Base-by-base conservation (phyloP, 345 rosid species). In the Brassica napus region DNA sequence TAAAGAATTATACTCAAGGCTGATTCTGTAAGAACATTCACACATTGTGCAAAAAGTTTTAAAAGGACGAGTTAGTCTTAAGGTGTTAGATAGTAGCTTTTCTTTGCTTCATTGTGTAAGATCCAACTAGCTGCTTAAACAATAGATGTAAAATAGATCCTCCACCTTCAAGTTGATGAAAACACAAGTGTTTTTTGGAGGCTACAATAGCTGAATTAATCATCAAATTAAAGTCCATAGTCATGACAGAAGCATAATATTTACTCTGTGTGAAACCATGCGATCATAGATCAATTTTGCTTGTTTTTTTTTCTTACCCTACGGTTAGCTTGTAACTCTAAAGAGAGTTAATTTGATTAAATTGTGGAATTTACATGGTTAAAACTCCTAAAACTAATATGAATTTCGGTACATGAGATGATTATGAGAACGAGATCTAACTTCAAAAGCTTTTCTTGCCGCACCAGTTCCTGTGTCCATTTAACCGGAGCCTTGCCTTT, bases 401-500 rank as follows among this genome's bases (percentile, higher is more conserved):
- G n/a, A 24, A 14, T 3, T 66, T 15, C 23, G 5, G 31, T 35
- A 54, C 72, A 34, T 54, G 55, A 23, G 26, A 74, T 3, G 6
- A 11, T 0, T 47, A 47, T 47, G 54, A 47, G 54, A 47, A 47
- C 4, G 21, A 54, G 24, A 34, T 52, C 4, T 55, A 66, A 26
- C 61, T 67, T 67, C 59, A 76, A 68, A 1, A 66, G 54, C 62
- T 73, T 70, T 84, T 85, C 86, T 83, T 88, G 21, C 82, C 90
- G 97, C 97, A 94, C 98, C 98, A 94, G 68, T 81, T 92, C 65
- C 94, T 79, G 39, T 59, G 70, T 47, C 63, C 83, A 30, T 84
- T 90, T 63, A 75, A 81, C 75, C 88, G 86, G 35, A 92, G 82
- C 80, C 89, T 87, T 76, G 75, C 83, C 75, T 88, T 94, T 11